A percentile compares a stretch with the other conserved stretches of the same genome.
Evolutionary conservation across 1,284 basidiomycete species (phyloP).

Genomic region (Trametes sp.): DNA sequence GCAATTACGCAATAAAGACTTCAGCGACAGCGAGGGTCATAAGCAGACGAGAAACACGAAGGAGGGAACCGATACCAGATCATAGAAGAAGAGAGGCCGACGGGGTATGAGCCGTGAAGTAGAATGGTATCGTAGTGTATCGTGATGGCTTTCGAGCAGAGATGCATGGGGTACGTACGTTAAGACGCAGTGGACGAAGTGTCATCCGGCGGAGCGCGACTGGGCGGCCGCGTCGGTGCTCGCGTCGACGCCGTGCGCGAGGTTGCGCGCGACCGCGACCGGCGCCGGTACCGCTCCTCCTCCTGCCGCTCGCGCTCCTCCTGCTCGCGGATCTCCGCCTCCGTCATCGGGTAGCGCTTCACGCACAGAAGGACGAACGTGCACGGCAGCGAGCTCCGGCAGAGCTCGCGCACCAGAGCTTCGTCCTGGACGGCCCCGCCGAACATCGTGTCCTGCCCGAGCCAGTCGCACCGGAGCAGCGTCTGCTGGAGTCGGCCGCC

Average conservation of each 20-base stretch:
- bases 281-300: constrained; percentile 28
- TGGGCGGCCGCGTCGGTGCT: constrained; percentile 26
- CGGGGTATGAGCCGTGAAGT: constrained; percentile 1
- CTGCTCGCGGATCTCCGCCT: constrained; percentile 56
- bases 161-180: too few species aligned
- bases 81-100: background rate
- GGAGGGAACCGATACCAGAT: background rate
- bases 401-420: constrained; percentile 50
- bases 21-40: background rate
- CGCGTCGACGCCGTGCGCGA: constrained; percentile 32
- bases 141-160: too few species aligned
- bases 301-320: constrained; percentile 37
- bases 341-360: constrained; percentile 54
- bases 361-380: constrained; percentile 66
- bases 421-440: constrained; percentile 64
- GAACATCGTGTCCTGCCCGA: constrained; percentile 62
- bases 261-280: constrained; percentile 34
- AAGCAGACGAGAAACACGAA: background rate
- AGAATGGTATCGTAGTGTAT: constrained; percentile 3
- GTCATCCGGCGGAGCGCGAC: constrained; percentile 21
- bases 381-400: constrained; percentile 59
- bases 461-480: constrained; percentile 69
- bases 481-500: constrained; percentile 69
- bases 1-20: constrained; percentile 14
- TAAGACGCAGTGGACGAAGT: constrained; percentile 11